Base-by-base conservation (phyloP, 495 filamentous ascomycete genomes). In the Hyphodiscus hymeniophilus region DNA sequence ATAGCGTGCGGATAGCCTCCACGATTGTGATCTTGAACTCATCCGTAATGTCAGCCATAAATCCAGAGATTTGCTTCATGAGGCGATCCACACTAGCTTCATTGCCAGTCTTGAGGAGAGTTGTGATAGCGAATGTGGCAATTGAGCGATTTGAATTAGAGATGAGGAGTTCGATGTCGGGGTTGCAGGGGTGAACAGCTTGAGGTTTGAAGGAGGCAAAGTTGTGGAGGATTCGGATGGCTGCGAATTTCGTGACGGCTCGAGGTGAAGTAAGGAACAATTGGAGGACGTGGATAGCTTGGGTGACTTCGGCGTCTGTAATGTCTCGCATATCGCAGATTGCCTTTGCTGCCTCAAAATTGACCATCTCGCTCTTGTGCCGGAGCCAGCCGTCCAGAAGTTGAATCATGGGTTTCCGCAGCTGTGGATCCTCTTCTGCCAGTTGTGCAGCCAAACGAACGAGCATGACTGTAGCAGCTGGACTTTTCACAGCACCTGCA, bases 21-120 rank as follows among this genome's bases (percentile, higher is more conserved):
- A 99, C 91, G 61, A 99, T 94, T 30, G 94, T 97, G 60, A 99
- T 94, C 71, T 97, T 97, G 73, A 99, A 99, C 64, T 97, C 92
- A 63, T 99, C 90, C 6, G 89, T 94, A 56, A 95, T 95, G 65
- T 96, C 90, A 11, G 88, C 85, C 89, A 96, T 96, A 71, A 96
- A 94, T 32, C 86, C 85, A 13, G 87, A 88, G 48, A 95, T 96
- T 64, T 97, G 92, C 73, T 96, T 96, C 87, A 98, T 95, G 46
- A 99, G 69, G 48, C 94, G 84, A 64, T 99, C 92, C 33, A 99
- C 94, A 50, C 87, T 94, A 26, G 85, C 84, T 67, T 99, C 92
- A 56, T 96, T 99, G 45, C 94, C 92, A 15, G 92, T 97, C 74
- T 97, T 97, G 39, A 99, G 80, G 13, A 99, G 75, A 2, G 94